Conservation (phyloP, 148 eudicot genomes). For the Linanthus parryae region DNA sequence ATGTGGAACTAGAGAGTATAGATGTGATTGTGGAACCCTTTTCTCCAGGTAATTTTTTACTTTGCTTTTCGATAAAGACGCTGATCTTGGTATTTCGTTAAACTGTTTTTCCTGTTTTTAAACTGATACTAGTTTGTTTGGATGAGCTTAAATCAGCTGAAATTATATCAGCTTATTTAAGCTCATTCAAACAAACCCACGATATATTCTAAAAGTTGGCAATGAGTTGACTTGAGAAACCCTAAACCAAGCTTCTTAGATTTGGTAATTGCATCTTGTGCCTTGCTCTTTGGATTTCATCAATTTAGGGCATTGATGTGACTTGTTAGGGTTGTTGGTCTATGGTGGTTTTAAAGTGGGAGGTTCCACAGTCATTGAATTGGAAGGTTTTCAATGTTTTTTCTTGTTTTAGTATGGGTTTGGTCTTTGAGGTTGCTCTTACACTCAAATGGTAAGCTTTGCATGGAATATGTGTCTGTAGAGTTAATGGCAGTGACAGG, state of each 20-base stretch:
- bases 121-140: too few relatives aligned
- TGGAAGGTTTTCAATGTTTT: not conserved
- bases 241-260: too few relatives aligned
- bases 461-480: constrained; percentile 9
- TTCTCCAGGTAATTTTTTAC: constrained; percentile 58
- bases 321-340: not conserved
- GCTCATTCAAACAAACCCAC: too few relatives aligned
- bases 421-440: constrained; percentile 12
- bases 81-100: too few relatives aligned
- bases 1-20: constrained; percentile 89
- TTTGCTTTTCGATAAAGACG: not conserved
- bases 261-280: too few relatives aligned
- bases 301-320: too few relatives aligned
- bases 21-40: constrained; percentile 92
- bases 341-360: not conserved
- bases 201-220: too few relatives aligned
- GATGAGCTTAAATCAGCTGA: too few relatives aligned
- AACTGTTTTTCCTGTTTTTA: too few relatives aligned
- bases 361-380: not conserved
- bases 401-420: constrained; percentile 1
- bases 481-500: constrained; percentile 7
- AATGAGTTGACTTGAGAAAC: too few relatives aligned
- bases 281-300: too few relatives aligned
- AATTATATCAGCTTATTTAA: too few relatives aligned
- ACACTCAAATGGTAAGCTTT: constrained; percentile 14